Percentiles rank a stretch among this genome's conserved stretches.
Conservation (phyloP, 352 stramenopile species). For the Phytopythium litorale region DNA sequence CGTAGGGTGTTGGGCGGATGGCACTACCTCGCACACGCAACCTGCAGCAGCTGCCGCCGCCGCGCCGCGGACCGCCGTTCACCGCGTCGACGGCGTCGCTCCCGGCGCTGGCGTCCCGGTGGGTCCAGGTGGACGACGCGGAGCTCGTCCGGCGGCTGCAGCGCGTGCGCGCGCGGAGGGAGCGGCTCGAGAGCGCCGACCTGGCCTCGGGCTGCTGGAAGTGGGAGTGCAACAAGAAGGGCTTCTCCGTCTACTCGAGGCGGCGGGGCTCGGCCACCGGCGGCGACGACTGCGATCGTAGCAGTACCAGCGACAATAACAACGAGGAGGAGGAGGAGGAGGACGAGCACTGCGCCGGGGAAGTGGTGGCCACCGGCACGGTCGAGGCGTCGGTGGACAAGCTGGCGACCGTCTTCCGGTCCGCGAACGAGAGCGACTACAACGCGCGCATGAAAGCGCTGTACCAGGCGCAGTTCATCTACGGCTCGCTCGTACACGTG, state of each 20-base stretch:
- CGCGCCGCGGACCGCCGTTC: neutral
- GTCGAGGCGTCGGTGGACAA: constrained; percentile 19
- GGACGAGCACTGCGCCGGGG: constrained; percentile 9
- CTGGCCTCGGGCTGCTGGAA: constrained; percentile 21
- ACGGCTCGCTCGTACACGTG: constrained; percentile 35
- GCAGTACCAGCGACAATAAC: neutral
- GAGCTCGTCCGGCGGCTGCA: constrained; percentile 27
- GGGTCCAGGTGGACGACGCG: constrained; percentile 22
- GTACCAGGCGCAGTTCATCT: constrained; percentile 44
- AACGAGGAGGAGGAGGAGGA: neutral
- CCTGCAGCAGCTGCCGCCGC: neutral
- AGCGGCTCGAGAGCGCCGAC: constrained; percentile 6
- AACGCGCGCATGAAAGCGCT: constrained; percentile 35
- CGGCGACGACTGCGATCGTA: neutral
- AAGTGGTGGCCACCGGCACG: constrained; percentile 29
- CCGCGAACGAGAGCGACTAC: constrained; percentile 25
- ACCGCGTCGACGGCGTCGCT: neutral
- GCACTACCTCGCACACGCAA: neutral
- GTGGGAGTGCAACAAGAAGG: constrained; percentile 24
- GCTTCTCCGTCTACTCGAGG: constrained; percentile 25
- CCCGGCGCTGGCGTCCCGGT: constrained; percentile 3
- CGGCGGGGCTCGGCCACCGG: neutral
- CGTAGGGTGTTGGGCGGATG: neutral
- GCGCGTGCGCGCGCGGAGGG: constrained; percentile 10
- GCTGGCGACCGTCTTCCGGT: constrained; percentile 19